Percentiles rank a stretch among this genome's conserved stretches.
These are phyloP conservation scores for Aciculoconidium aculeatum DNA, from an alignment of 805 yeast species.

Conservation along the genomic window DNA sequence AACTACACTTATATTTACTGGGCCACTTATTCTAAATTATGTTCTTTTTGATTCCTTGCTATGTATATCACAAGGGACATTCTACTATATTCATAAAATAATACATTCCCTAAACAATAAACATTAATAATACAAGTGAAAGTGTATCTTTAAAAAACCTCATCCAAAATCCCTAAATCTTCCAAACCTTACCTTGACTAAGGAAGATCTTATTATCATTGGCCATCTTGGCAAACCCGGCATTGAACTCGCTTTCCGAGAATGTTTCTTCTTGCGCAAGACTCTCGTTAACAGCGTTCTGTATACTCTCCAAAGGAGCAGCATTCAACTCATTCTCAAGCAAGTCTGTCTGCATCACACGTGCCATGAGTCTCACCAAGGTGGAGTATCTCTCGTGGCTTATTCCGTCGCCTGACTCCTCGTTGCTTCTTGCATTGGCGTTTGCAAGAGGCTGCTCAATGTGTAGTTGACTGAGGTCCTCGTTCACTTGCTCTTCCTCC, in stretches of 20 bases:
- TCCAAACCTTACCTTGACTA: constrained; percentile 37
- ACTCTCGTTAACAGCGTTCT: constrained; percentile 27
- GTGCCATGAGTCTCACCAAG: constrained; percentile 27
- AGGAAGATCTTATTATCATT: constrained; percentile 31
- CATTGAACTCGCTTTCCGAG: constrained; percentile 21
- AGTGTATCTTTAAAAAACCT: too few species aligned
- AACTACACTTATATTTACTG: too few species aligned
- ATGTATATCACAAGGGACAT: too few species aligned
- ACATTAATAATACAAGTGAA: too few species aligned
- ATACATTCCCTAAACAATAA: too few species aligned
- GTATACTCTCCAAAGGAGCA: constrained; percentile 27
- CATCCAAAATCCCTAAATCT: constrained; percentile 16
- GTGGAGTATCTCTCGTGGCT: constrained; percentile 28
- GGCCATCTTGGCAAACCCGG: constrained; percentile 28
- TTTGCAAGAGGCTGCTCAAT: constrained; percentile 20
- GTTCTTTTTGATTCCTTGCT: too few species aligned
- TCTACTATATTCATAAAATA: too few species aligned
- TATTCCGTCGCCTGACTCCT: constrained; percentile 14
- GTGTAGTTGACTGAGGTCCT: constrained; percentile 4
- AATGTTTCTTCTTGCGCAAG: constrained; percentile 37
- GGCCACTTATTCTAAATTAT: too few species aligned
- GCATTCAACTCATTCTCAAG: constrained; percentile 28
- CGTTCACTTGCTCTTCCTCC: constrained; percentile 4
- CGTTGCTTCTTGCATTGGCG: constrained; percentile 14
- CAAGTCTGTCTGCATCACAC: constrained; percentile 25